phyloP scores from a whole-genome alignment of 352 stramenopile species.

The Elongisporangium anandrum region DNA sequence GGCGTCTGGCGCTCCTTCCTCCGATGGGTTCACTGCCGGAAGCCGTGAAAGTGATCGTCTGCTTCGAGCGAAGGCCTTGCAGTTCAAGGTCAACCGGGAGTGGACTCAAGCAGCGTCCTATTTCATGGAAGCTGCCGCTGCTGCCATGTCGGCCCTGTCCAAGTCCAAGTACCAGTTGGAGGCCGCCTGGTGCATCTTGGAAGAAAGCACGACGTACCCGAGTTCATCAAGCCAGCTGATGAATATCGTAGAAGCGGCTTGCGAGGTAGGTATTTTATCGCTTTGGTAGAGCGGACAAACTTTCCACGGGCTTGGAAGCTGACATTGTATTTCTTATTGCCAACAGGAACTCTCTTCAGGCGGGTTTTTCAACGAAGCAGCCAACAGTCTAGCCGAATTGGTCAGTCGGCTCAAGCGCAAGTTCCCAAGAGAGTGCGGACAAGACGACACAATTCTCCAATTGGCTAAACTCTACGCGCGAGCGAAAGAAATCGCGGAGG shows the following conservation, averaged over 20 bases:
- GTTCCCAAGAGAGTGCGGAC: constrained; percentile 50
- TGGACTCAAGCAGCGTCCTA: constrained; percentile 50
- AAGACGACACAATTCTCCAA: constrained; percentile 21
- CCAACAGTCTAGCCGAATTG: constrained; percentile 49
- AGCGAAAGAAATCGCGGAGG: constrained; percentile 49
- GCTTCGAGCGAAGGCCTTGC: constrained; percentile 52
- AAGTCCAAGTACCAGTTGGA: constrained; percentile 57
- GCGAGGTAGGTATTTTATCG: constrained; percentile 23
- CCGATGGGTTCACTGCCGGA: background rate
- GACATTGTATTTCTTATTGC: background rate
- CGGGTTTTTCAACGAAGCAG: constrained; percentile 71
- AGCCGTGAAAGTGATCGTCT: constrained; percentile 9
- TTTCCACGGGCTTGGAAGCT: background rate
- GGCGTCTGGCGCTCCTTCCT: background rate
- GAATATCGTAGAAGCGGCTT: constrained; percentile 39
- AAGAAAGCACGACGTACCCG: constrained; percentile 38
- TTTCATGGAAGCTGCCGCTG: constrained; percentile 48
- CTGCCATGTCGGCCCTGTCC: constrained; percentile 27
- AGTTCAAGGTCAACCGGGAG: constrained; percentile 67
- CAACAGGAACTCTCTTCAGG: constrained; percentile 35
- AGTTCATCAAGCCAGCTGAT: constrained; percentile 31
- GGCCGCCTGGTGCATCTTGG: constrained; percentile 60
- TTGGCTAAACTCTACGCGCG: constrained; percentile 47
- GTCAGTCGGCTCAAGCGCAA: constrained; percentile 54
- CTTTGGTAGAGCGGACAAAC: too few species aligned